Evolutionary conservation across 2,329 filamentous ascomycete genomes (phyloP).

Genomic region (Conoideocrella luteorostrata): DNA sequence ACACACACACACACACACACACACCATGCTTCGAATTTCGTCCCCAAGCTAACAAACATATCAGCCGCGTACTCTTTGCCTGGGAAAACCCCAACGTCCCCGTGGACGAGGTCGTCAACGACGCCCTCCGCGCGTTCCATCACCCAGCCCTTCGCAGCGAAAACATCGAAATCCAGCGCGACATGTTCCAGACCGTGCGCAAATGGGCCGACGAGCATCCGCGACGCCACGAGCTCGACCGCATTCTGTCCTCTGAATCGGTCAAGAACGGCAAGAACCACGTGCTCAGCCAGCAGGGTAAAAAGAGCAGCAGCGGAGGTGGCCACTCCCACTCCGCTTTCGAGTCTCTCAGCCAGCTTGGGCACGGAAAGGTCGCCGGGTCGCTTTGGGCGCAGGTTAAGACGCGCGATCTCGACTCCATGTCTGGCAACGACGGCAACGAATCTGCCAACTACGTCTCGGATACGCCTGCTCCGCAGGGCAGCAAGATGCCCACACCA

Average conservation of each 20-base stretch:
- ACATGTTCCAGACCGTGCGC: slow-evolving; percentile 84
- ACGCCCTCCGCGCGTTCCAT: slow-evolving; percentile 79
- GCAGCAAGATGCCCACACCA: slow-evolving; percentile 22
- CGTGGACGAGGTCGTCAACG: slow-evolving; percentile 75
- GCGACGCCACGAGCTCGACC: slow-evolving; percentile 62
- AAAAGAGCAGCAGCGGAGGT: slow-evolving; percentile 23
- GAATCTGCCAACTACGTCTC: slow-evolving; percentile 31
- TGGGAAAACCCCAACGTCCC: slow-evolving; percentile 85
- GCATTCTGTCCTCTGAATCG: slow-evolving; percentile 73
- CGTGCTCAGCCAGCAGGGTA: slow-evolving; percentile 34
- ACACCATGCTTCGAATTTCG: too few relatives aligned
- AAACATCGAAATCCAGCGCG: slow-evolving; percentile 69
- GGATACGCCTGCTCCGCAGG: slow-evolving; percentile 30
- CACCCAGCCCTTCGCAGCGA: slow-evolving; percentile 79
- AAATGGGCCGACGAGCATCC: slow-evolving; percentile 69
- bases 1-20: too few relatives aligned
- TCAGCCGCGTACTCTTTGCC: slow-evolving; percentile 69
- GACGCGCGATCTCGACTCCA: slow-evolving; percentile 49
- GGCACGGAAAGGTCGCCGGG: slow-evolving; percentile 52
- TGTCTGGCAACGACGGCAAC: slow-evolving; percentile 42
- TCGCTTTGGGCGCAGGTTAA: slow-evolving; percentile 57
- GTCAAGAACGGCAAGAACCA: slow-evolving; percentile 83
- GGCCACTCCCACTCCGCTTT: slow-evolving; percentile 37
- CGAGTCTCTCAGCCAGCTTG: slow-evolving; percentile 35
- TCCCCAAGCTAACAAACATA: neutral